Base-by-base conservation (phyloP, 345 rosid genomes). In the Eucalyptus polybractea region DNA sequence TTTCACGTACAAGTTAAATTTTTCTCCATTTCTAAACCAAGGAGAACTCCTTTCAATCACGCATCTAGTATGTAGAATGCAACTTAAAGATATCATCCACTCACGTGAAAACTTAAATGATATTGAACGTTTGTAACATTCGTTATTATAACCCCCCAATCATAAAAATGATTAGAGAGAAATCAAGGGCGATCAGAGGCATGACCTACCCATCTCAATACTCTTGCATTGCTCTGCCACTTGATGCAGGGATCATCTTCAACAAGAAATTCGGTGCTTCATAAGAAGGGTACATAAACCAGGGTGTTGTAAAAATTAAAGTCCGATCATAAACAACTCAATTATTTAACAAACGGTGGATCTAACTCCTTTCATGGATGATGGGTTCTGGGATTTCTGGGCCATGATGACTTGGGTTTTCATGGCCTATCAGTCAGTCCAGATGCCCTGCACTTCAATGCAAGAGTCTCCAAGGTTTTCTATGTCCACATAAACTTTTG, bases 1-100 rank as follows among this genome's bases (percentile, higher is more conserved):
- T n/a, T n/a, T 65, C 76, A 14, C 1, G 0, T 7, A n/a, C 3
- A 7, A 65, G 21, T 8, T 14, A 65, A n/a, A 4, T 4, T 65
- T 37, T 72, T 76, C 8, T 37, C 83, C 45, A 10, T 37, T 10
- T 37, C 45, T 37, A 37, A 22, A 17, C 8, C 1, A 24, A 72
- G 37, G 12, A 11, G 45, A 37, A 37, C 22, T 72, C 7, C 14
- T 72, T 37, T 40, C 27, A 22, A 69, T 33, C 24, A 69, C 0
- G 3, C 42, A 31, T 15, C 2, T 19, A 1, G 42, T 72, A 2
- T 1, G 27, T 21, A 21, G 3, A 19, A 3, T 40, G 8, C 6
- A 21, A 76, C 47, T 37, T 37, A 21, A 6, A 7, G 25, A 19
- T 19, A 10, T 72, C 27, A 10, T 0, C 27, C 14, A 10, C 4